Percentiles rank a stretch among this genome's conserved stretches.
phyloP scores from a whole-genome alignment of 306 rosid genomes.

The Vicia villosa region DNA sequence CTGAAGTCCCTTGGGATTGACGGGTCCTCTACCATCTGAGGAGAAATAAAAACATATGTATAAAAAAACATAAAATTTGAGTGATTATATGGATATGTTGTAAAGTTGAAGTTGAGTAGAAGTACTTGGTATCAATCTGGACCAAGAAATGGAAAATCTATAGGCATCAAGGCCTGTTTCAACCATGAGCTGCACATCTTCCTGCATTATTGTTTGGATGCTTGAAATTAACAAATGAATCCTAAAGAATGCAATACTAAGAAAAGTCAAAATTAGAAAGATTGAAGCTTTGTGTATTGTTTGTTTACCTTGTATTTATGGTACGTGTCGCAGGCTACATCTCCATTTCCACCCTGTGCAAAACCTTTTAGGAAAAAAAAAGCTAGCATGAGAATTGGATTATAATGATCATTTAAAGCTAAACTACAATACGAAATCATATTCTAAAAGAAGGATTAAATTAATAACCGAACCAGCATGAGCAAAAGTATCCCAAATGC shows the following conservation, averaged over 20 bases:
- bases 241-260: not conserved
- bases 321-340: conserved; percentile 64
- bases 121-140: conserved; percentile 79
- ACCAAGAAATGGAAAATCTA: conserved; percentile 88
- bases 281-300: not conserved
- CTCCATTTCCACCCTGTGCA: conserved; percentile 54
- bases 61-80: not conserved
- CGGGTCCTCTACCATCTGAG: conserved; percentile 69
- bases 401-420: not conserved
- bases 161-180: conserved; percentile 68
- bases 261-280: not conserved
- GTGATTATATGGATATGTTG: not conserved
- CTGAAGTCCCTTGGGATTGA: conserved; percentile 68
- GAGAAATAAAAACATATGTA: not conserved
- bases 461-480: conserved; percentile 45
- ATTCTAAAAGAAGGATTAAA: not conserved
- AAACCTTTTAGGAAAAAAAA: conserved; percentile 37
- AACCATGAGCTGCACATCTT: conserved; percentile 76
- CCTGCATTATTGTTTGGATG: conserved; percentile 45
- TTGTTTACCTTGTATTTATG: conserved; percentile 68
- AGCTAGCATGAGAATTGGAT: not conserved
- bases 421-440: not conserved
- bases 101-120: not conserved
- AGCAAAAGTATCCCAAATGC: conserved; percentile 72
- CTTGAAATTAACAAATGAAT: not conserved